Base-by-base conservation (phyloP, 805 yeast species). In the Candida maltosa region DNA sequence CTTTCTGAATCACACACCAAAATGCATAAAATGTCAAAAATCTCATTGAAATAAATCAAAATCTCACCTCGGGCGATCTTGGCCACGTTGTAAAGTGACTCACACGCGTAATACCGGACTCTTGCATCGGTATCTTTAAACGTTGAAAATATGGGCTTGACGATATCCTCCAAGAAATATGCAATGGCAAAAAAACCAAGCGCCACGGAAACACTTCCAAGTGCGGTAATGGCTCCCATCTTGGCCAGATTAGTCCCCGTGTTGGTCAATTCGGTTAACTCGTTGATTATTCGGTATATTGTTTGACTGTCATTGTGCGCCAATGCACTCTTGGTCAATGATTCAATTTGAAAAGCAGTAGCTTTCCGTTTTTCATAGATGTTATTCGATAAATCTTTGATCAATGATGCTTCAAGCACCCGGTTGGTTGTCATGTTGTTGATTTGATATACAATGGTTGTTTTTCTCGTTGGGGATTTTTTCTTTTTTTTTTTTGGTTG, bases 61-160 rank as follows among this genome's bases (percentile, higher is more conserved):
- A 93, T 86, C 59, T 93, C 97, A 19, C 97, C 97, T 47, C 95
- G 80, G 3, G 97, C 95, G 15, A 93, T 94, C 53, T 93, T 93
- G 31, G 97, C 95, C 30, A 93, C 89, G 60, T 93, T 93, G 60
- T 93, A 93, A 41, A 93, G 69, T 31, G 95, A 83, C 53, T 93
- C 98, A 63, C 97, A 93, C 0, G 98, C 97, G 57, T 88, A 93
- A 52, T 93, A 93, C 36, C 98, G 72, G 6, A 93, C 98, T 46
- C 95, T 77, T n/a, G 96, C 91, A 56, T 93, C 96, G 41, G 93
- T 96, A 52, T 93, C 98, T 32, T 95, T 91, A 57, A 93, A 93
- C 40, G 97, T 91, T 0, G 96, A 91, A 48, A 93, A 68, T 10
- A 93, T 95, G 0, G 98, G 97, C 42, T 87, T 93, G 43, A 93